phyloP scores from a whole-genome alignment of 768 basidiomycete species.

The Kwoniella pini region DNA sequence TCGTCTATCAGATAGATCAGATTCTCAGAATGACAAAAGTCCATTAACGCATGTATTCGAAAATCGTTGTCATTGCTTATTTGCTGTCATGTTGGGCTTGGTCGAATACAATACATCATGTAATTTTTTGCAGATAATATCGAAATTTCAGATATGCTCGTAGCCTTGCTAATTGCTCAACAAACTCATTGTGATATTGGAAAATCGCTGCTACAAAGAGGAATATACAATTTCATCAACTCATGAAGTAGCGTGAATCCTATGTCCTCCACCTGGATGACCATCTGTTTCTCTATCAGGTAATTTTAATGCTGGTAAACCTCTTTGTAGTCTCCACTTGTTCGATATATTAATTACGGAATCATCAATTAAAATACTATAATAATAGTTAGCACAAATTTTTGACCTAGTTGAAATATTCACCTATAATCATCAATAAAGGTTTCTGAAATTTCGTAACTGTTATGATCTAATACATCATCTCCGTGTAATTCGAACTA shows the following conservation, averaged over 20 bases:
- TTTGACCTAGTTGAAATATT: background rate
- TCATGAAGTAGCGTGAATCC: background rate
- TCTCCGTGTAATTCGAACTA: conserved; percentile 71
- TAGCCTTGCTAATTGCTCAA: too few species aligned
- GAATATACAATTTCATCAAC: too few species aligned
- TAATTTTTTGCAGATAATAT: too few species aligned
- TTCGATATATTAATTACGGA: conserved; percentile 71
- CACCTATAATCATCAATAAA: conserved; percentile 84
- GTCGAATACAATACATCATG: too few species aligned
- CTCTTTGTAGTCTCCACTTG: conserved; percentile 83
- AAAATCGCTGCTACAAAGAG: too few species aligned
- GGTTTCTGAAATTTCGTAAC: conserved; percentile 84
- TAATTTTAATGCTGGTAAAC: conserved; percentile 58
- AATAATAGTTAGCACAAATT: background rate
- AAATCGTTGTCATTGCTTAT: too few species aligned
- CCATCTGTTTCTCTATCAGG: background rate
- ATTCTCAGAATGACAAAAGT: too few species aligned
- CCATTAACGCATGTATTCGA: too few species aligned
- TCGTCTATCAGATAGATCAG: too few species aligned
- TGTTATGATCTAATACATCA: conserved; percentile 82
- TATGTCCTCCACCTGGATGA: background rate
- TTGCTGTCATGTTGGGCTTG: too few species aligned
- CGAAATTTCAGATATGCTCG: too few species aligned
- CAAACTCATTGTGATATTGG: too few species aligned
- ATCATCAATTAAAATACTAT: conserved; percentile 76